A percentile compares a stretch with the other conserved stretches of the same genome.
These are phyloP conservation scores for Ormosia emarginata DNA, from an alignment of 306 rosid genomes.

Conservation along the genomic window DNA sequence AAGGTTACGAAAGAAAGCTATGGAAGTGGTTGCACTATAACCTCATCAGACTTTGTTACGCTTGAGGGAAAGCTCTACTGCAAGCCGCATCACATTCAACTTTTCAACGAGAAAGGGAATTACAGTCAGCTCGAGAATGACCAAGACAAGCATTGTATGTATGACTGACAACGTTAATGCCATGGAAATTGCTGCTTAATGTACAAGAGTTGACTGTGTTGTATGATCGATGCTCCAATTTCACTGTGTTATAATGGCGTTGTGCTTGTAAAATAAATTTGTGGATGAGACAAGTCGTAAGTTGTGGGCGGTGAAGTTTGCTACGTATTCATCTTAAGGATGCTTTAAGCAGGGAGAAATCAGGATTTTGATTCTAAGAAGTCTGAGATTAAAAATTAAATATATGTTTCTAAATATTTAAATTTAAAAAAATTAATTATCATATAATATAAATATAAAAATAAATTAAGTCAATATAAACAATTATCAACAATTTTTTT, in stretches of 20 bases:
- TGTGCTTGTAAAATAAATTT: neutral
- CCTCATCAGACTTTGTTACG: slow-evolving; percentile 60
- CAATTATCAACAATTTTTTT: no score
- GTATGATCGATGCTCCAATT: neutral
- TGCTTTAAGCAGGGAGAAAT: no score
- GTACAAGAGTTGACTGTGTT: neutral
- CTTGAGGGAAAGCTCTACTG: slow-evolving; percentile 80
- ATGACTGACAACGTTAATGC: slow-evolving; percentile 14
- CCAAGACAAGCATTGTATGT: neutral
- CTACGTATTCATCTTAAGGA: no score
- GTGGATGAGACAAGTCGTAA: neutral
- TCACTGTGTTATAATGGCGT: neutral
- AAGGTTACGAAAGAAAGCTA: slow-evolving; percentile 35
- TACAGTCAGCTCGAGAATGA: slow-evolving; percentile 72
- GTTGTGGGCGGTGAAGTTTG: neutral
- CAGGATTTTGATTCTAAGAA: no score
- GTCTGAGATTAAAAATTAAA: no score
- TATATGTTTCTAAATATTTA: no score
- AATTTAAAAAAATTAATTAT: no score
- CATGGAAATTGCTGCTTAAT: slow-evolving; percentile 26
- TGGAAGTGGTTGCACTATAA: slow-evolving; percentile 70
- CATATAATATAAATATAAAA: no score
- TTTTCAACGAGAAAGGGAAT: slow-evolving; percentile 72
- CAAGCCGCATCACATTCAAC: slow-evolving; percentile 86
- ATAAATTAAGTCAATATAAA: no score